Percentiles rank a stretch among this genome's conserved stretches.
Conservation (phyloP, 2,329 filamentous ascomycete genomes). For the Aspergillus proliferans region DNA sequence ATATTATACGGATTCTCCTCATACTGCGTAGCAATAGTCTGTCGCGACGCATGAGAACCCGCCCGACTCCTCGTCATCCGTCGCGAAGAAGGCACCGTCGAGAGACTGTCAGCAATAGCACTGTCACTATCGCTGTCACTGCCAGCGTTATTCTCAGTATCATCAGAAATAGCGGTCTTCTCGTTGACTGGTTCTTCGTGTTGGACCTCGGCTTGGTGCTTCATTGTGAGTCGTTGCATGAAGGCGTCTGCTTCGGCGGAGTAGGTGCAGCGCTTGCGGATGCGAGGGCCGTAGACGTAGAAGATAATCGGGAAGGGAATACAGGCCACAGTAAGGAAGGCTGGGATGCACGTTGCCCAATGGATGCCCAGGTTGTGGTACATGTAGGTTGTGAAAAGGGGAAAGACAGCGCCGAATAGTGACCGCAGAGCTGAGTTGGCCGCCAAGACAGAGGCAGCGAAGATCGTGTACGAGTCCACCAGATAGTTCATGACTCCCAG, state of each 20-base stretch:
- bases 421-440: slow-evolving; percentile 41
- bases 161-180: slow-evolving; percentile 1
- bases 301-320: slow-evolving; percentile 38
- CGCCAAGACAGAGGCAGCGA: slow-evolving; percentile 34
- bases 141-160: background rate
- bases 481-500: slow-evolving; percentile 37
- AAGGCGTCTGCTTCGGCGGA: slow-evolving; percentile 28
- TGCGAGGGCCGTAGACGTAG: slow-evolving; percentile 32
- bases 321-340: slow-evolving; percentile 37
- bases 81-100: slow-evolving; percentile 14
- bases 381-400: slow-evolving; percentile 42
- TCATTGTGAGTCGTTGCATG: slow-evolving; percentile 17
- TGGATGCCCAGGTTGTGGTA: slow-evolving; percentile 40
- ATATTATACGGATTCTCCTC: slow-evolving; percentile 23
- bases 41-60: slow-evolving; percentile 10
- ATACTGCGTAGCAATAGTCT: slow-evolving; percentile 13
- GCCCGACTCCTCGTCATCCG: slow-evolving; percentile 9
- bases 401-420: slow-evolving; percentile 40
- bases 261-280: slow-evolving; percentile 33
- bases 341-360: slow-evolving; percentile 42
- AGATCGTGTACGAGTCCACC: slow-evolving; percentile 38
- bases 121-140: slow-evolving; percentile 6
- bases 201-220: slow-evolving; percentile 11
- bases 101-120: slow-evolving; percentile 10
- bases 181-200: slow-evolving; percentile 4